Percentiles rank a stretch among this genome's conserved stretches.
These are phyloP conservation scores for Golubevia pallescens DNA, from an alignment of 1,284 basidiomycete genomes.

Conservation along the genomic window DNA sequence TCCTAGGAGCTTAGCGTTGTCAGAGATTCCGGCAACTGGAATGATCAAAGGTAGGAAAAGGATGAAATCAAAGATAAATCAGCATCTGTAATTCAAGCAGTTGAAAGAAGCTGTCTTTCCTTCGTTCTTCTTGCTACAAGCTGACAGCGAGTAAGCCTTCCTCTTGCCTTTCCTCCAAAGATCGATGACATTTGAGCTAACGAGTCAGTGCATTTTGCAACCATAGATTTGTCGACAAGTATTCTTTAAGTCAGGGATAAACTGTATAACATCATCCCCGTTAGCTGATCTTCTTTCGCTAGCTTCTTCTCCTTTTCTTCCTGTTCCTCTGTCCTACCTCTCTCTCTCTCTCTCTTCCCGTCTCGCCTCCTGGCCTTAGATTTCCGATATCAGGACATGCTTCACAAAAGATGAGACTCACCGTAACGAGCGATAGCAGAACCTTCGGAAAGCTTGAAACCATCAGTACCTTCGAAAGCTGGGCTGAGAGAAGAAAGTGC, in stretches of 20 bases:
- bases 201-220: constrained; percentile 43
- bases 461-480: constrained; percentile 77
- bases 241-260: no score
- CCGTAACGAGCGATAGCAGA: constrained; percentile 84
- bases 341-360: no score
- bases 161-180: background rate
- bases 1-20: constrained; percentile 74
- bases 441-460: constrained; percentile 80
- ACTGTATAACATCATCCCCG: no score
- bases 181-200: no score
- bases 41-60: background rate
- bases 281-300: no score
- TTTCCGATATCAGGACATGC: constrained; percentile 54
- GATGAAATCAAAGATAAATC: background rate
- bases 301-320: no score
- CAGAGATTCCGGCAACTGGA: constrained; percentile 75
- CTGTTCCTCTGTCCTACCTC: constrained; percentile 14
- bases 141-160: background rate
- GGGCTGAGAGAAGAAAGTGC: constrained; percentile 67
- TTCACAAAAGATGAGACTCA: constrained; percentile 69
- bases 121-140: background rate
- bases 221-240: constrained; percentile 6
- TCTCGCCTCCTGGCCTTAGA: no score
- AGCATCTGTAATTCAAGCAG: background rate
- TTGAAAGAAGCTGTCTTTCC: background rate